Percentiles rank a stretch among this genome's conserved stretches.
These are phyloP conservation scores for Rhododendron henanense DNA, from an alignment of 148 eudicot genomes.

Conservation along the genomic window DNA sequence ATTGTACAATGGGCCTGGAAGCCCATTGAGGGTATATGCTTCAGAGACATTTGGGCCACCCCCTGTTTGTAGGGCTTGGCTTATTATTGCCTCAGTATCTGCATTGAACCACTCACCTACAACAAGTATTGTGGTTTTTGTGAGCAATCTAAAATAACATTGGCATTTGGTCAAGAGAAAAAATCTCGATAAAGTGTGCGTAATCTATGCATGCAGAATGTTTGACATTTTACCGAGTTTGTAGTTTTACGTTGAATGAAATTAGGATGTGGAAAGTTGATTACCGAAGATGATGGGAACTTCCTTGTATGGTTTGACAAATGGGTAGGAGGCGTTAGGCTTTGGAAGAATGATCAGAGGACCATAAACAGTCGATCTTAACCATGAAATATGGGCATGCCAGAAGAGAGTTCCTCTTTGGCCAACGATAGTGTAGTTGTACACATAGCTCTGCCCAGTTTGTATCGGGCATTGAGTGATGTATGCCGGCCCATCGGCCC, in stretches of 20 bases:
- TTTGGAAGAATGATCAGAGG: conserved; percentile 50
- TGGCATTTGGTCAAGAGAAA: background rate
- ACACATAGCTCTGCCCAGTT: conserved; percentile 52
- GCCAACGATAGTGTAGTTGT: conserved; percentile 48
- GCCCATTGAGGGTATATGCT: conserved; percentile 51
- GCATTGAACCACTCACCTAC: conserved; percentile 64
- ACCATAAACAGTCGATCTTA: conserved; percentile 48
- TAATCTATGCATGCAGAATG: background rate
- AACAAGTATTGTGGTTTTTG: background rate
- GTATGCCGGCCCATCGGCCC: conserved; percentile 69
- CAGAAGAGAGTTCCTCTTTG: conserved; percentile 56
- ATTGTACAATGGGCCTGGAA: conserved; percentile 57
- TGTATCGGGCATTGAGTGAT: conserved; percentile 62
- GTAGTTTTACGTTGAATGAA: background rate
- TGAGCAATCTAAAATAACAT: background rate
- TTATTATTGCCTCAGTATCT: conserved; percentile 47
- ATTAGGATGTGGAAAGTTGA: background rate
- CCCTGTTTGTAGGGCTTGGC: conserved; percentile 48
- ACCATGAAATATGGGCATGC: conserved; percentile 64
- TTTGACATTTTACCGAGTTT: background rate
- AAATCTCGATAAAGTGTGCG: background rate
- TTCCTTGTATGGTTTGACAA: conserved; percentile 47
- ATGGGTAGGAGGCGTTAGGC: conserved; percentile 38
- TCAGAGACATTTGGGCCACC: conserved; percentile 62
- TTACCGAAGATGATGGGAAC: conserved; percentile 51